phyloP scores from a whole-genome alignment of 2,329 filamentous ascomycete genomes.

The Cytospora schulzeri region DNA sequence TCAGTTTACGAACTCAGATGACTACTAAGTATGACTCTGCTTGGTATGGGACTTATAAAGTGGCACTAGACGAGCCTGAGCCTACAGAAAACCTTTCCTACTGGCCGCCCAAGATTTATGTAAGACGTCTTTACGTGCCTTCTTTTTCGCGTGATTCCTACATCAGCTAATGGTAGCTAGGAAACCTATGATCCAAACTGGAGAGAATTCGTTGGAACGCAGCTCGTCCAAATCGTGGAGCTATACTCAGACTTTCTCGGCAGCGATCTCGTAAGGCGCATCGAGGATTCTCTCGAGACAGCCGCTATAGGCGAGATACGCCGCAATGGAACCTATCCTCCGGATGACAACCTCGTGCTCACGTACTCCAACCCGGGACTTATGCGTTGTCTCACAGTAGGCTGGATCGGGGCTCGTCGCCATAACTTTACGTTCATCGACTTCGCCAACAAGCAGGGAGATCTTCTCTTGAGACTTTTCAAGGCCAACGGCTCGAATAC shows the following conservation, averaged over 20 bases:
- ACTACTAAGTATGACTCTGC: slow-evolving; percentile 41
- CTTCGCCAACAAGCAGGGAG: slow-evolving; percentile 41
- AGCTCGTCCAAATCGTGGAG: slow-evolving; percentile 41
- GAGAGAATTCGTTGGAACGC: slow-evolving; percentile 42
- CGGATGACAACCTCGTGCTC: slow-evolving; percentile 42
- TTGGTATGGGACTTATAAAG: slow-evolving; percentile 46
- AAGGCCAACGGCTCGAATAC: slow-evolving; percentile 36
- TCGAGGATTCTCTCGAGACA: slow-evolving; percentile 41
- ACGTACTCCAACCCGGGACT: slow-evolving; percentile 46
- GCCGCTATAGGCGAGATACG: slow-evolving; percentile 44
- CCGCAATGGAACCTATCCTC: slow-evolving; percentile 42
- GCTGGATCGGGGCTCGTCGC: slow-evolving; percentile 44
- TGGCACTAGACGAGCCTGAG: slow-evolving; percentile 43
- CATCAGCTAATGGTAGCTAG: background rate
- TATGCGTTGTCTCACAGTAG: slow-evolving; percentile 44
- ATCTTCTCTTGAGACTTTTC: slow-evolving; percentile 37
- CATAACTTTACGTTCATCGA: slow-evolving; percentile 40
- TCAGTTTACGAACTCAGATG: slow-evolving; percentile 35
- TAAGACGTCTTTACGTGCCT: too few species aligned
- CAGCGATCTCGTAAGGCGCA: slow-evolving; percentile 36
- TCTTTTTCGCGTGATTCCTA: too few species aligned
- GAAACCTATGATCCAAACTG: slow-evolving; percentile 39
- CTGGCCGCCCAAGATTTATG: slow-evolving; percentile 41
- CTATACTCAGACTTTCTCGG: slow-evolving; percentile 39
- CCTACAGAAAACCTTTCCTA: slow-evolving; percentile 39